Conservation (phyloP, 2,329 filamentous ascomycete species). For the Aaosphaeria pasadenensis region DNA sequence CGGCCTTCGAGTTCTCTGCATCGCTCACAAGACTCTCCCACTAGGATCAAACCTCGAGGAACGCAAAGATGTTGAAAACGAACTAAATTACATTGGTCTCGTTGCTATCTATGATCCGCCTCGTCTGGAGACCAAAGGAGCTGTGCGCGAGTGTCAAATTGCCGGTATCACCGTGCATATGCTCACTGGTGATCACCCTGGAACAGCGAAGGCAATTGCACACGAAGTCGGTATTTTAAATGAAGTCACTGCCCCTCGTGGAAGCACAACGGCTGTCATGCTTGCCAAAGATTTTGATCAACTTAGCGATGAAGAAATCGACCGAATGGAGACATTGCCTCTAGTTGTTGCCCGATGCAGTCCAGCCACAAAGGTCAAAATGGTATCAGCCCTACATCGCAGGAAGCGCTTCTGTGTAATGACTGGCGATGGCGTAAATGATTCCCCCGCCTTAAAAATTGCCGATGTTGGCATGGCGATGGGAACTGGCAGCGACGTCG, state of each 20-base stretch:
- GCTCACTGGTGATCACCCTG: conserved; percentile 48
- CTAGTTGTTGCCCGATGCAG: conserved; percentile 47
- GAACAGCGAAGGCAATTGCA: conserved; percentile 47
- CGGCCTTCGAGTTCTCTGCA: conserved; percentile 37
- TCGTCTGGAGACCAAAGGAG: conserved; percentile 70
- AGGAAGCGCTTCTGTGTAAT: conserved; percentile 40
- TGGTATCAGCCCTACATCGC: conserved; percentile 43
- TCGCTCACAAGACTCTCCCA: conserved; percentile 33
- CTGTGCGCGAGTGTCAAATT: conserved; percentile 44
- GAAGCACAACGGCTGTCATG: conserved; percentile 35
- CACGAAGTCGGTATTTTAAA: conserved; percentile 44
- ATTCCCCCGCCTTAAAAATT: conserved; percentile 39
- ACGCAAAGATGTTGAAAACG: conserved; percentile 63
- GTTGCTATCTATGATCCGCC: conserved; percentile 85
- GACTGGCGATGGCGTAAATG: conserved; percentile 44
- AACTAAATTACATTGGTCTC: conserved; percentile 74
- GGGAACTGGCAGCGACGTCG: conserved; percentile 40
- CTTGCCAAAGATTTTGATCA: conserved; percentile 45
- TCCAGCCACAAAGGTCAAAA: conserved; percentile 47
- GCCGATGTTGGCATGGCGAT: conserved; percentile 44
- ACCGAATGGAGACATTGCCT: conserved; percentile 40
- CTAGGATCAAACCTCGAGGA: conserved; percentile 25
- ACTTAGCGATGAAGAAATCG: conserved; percentile 42
- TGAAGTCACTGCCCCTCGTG: conserved; percentile 11
- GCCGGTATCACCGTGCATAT: conserved; percentile 51